Percentiles rank a stretch among this genome's conserved stretches.
Evolutionary conservation across 1,139 yeast species (phyloP).

Genomic region (Zhuliangozyma blackwelliae): DNA sequence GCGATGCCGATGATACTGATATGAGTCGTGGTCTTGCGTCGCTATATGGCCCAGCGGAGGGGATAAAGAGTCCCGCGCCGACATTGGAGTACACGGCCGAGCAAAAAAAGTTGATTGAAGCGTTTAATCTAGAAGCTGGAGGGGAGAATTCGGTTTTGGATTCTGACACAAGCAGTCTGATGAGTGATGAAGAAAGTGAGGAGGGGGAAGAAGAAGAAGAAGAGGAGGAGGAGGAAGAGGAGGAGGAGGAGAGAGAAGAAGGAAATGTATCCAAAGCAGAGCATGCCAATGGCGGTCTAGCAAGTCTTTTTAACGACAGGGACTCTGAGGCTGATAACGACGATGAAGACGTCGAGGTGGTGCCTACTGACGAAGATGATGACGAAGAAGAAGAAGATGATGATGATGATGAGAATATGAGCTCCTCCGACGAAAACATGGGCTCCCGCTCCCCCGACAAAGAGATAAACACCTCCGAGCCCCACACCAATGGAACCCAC

Average conservation of each 20-base stretch:
- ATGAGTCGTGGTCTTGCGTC: constrained; percentile 28
- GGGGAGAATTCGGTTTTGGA: constrained; percentile 16
- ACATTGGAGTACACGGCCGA: constrained; percentile 30
- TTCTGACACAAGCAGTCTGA: constrained; percentile 16
- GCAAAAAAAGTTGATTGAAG: constrained; percentile 28
- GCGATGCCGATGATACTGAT: constrained; percentile 16
- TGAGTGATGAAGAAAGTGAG: constrained; percentile 9
- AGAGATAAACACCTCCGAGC: too few species aligned
- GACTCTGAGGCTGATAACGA: constrained; percentile 5
- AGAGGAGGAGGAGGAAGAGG: constrained; percentile 1
- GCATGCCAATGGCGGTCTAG: constrained; percentile 4
- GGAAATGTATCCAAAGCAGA: background rate
- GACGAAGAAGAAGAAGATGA: constrained; percentile 13
- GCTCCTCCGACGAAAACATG: constrained; percentile 8
- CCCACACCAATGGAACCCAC: background rate
- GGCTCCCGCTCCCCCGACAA: too few species aligned
- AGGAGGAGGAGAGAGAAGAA: background rate
- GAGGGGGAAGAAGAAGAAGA: constrained; percentile 4
- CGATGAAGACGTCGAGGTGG: constrained; percentile 12
- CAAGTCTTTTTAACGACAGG: constrained; percentile 6
- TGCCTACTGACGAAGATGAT: constrained; percentile 2
- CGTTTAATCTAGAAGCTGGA: constrained; percentile 9
- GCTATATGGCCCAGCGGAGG: constrained; percentile 21
- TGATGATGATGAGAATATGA: background rate
- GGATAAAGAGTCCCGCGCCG: constrained; percentile 4